These are phyloP conservation scores for Cladosporium sp. DNA, from an alignment of 2,329 filamentous ascomycete genomes.

Conservation along the genomic window DNA sequence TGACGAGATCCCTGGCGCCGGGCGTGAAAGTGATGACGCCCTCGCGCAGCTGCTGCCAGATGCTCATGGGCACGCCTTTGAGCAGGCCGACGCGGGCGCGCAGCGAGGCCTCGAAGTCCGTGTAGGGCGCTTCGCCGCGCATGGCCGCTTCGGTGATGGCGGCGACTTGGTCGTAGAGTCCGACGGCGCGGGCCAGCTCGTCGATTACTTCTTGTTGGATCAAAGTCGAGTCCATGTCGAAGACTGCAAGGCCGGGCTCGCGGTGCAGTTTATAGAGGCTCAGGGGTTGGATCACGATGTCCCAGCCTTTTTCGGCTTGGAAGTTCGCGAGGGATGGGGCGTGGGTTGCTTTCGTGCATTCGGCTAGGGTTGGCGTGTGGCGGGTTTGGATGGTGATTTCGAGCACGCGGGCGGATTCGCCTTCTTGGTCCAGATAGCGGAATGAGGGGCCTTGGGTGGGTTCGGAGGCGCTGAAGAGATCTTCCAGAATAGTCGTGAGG, in stretches of 20 bases:
- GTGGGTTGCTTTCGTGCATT: slow-evolving; percentile 14
- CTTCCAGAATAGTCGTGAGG: neutral
- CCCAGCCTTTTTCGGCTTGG: slow-evolving; percentile 10
- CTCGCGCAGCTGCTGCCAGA: slow-evolving; percentile 64
- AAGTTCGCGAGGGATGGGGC: slow-evolving; percentile 12
- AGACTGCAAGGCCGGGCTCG: slow-evolving; percentile 69
- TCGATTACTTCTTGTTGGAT: slow-evolving; percentile 98
- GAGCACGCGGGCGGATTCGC: slow-evolving; percentile 9
- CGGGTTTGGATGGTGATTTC: slow-evolving; percentile 12
- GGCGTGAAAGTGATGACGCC: slow-evolving; percentile 73
- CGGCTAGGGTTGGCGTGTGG: slow-evolving; percentile 8
- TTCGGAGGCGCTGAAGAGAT: neutral
- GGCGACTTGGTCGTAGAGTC: slow-evolving; percentile 65
- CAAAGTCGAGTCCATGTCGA: slow-evolving; percentile 98
- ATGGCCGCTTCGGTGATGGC: slow-evolving; percentile 90
- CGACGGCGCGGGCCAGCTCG: slow-evolving; percentile 80
- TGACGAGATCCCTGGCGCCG: slow-evolving; percentile 72
- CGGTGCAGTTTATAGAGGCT: slow-evolving; percentile 17
- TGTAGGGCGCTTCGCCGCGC: slow-evolving; percentile 67
- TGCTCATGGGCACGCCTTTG: slow-evolving; percentile 70
- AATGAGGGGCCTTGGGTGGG: neutral
- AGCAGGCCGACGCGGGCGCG: slow-evolving; percentile 76
- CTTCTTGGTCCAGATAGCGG: slow-evolving; percentile 12
- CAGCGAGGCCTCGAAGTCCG: slow-evolving; percentile 85
- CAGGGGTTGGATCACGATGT: slow-evolving; percentile 16